A percentile compares a stretch with the other conserved stretches of the same genome.
phyloP scores from a whole-genome alignment of 495 filamentous ascomycete species.

The Lasiosphaeriaceae sp. region DNA sequence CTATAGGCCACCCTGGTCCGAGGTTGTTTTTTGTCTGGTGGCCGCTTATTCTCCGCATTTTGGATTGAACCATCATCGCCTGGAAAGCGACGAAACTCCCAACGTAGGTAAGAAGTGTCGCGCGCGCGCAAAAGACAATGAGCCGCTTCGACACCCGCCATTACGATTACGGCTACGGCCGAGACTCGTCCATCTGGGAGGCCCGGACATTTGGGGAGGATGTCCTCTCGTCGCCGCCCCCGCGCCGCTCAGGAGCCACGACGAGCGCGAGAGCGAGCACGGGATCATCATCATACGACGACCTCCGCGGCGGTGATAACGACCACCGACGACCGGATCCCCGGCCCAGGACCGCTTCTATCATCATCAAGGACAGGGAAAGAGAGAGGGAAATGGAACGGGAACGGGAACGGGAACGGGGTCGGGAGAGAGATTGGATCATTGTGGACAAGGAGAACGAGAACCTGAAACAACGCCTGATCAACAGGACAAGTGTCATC shows the following conservation, averaged over 20 bases:
- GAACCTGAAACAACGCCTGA: constrained; percentile 9
- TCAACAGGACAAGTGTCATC: not conserved
- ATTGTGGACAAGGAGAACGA: constrained; percentile 9
- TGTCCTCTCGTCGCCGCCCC: not conserved
- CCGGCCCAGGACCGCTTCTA: not conserved
- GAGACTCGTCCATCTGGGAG: not conserved
- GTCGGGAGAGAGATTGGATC: not conserved
- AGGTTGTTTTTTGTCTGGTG: too few relatives aligned
- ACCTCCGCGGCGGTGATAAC: too few relatives aligned
- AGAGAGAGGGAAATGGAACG: not conserved
- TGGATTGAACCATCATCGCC: too few relatives aligned
- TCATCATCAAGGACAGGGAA: not conserved
- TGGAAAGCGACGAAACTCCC: not conserved
- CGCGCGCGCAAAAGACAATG: constrained; percentile 4
- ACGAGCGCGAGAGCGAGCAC: too few relatives aligned
- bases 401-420: constrained; percentile 3
- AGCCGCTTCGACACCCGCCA: constrained; percentile 11
- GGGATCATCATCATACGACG: too few relatives aligned
- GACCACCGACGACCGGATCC: too few relatives aligned
- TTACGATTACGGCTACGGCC: constrained; percentile 6
- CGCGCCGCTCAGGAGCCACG: not conserved
- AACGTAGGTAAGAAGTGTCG: not conserved
- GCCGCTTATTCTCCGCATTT: too few relatives aligned
- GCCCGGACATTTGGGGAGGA: not conserved
- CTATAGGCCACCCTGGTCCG: too few relatives aligned